phyloP scores from a whole-genome alignment of 306 rosid species.

The Fragaria iinumae region DNA sequence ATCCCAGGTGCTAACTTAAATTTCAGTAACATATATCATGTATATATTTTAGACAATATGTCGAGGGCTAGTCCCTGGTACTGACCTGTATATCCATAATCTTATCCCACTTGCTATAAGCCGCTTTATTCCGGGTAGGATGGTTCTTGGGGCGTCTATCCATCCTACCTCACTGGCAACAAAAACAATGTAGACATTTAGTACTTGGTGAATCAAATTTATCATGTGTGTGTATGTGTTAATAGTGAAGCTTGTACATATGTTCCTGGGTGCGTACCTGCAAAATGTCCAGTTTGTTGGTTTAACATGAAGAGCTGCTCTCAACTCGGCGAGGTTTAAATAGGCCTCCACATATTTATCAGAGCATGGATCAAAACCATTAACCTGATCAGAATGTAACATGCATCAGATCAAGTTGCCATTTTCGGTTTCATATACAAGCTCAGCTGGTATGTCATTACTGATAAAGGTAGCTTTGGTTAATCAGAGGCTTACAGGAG shows the following conservation, averaged over 20 bases:
- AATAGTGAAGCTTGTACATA: constrained; percentile 18
- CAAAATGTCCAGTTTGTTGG: constrained; percentile 15
- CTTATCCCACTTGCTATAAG: constrained; percentile 27
- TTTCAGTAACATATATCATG: neutral
- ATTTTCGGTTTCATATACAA: neutral
- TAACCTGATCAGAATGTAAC: neutral
- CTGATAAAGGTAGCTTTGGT: neutral
- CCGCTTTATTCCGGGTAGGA: constrained; percentile 19
- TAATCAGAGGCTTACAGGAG: neutral
- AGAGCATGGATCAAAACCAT: neutral
- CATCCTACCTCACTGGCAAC: constrained; percentile 11
- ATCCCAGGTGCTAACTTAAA: neutral
- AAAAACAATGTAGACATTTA: neutral
- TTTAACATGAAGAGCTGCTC: constrained; percentile 50
- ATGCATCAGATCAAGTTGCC: neutral
- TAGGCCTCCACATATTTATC: neutral
- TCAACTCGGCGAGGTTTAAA: constrained; percentile 27
- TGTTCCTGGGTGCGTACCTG: neutral
- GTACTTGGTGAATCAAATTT: neutral
- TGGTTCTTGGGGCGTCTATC: constrained; percentile 20
- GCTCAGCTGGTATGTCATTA: neutral
- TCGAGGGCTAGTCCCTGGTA: neutral
- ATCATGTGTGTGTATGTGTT: no score
- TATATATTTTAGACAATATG: neutral
- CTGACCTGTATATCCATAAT: constrained; percentile 24